Evolutionary conservation across 2,329 filamentous ascomycete genomes (phyloP), one percentile per base, ranked within the genome.

Genomic region (Chalara sp.): DNA sequence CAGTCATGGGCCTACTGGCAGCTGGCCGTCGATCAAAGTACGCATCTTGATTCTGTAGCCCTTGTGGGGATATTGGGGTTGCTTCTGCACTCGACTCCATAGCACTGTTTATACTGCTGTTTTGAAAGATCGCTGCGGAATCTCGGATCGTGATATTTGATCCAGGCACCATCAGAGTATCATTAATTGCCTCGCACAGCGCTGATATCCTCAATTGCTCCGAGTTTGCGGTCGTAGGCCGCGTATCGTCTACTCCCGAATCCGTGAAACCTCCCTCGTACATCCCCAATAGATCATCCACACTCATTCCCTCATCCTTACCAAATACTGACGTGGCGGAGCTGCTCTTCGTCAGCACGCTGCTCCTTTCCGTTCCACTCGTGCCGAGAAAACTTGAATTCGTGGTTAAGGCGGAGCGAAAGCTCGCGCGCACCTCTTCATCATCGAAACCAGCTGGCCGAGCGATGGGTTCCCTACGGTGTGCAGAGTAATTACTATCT

Each of bases 321-420:
- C 65, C 68, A 56, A 72, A 67, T 67, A 76, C 76, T 55, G 74
- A 93, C 70, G 71, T 86, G 48, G 84, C 76, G 1, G 87, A 90
- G 71, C 87, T 95, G 53, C 82, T 81, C 59, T 87, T 89, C 4
- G 89, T 93, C 56, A 85, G 67, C 46, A 93, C 76, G 63, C 90
- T 96, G 66, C 88, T 95, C 54, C 88, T 79, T 63, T 92, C 88
- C 1, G 89, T 95, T 7, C 78, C 78, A 55, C 77, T 79, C 6
- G 88, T 93, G n/a, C 76, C 63, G 43, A 65, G 44, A 39, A 59
- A 65, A 61, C 79, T 83, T 12, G 80, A 84, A 49, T 74, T 74
- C 4, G 72, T 79, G 4, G 81, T 85, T 64, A 80, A 68, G 30
- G 73, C 76, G 4, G 81, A 85, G 49, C 80, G 75, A 56, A 79